Base-by-base conservation (phyloP, 2,329 filamentous ascomycete species). In the Colletotrichum kahawae region DNA sequence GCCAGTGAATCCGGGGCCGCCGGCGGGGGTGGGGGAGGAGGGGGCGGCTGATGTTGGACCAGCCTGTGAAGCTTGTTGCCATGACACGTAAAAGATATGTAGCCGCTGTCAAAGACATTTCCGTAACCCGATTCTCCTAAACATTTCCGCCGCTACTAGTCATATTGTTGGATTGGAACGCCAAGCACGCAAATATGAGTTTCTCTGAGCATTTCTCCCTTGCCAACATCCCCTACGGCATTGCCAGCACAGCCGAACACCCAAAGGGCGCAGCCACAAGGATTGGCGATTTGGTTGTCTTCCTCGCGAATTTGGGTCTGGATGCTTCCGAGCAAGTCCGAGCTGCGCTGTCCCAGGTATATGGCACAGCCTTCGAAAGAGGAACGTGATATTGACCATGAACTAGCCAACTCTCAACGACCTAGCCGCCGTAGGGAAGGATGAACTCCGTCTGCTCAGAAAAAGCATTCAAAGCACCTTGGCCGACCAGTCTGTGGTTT, bases 191-290 rank as follows among this genome's bases (percentile, higher is more conserved):
- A n/a, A 59, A 24, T 6, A 75, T 75, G 72, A 68, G 63, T 10
- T 57, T 72, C 21, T 72, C 91, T 73, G 88, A 82, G n/a, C 87
- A 89, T 76, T 91, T 91, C 77, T 89, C 88, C 0, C 79, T 88
- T 54, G 80, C 83, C 24, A 91, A 91, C 74, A 87, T 91, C 51
- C 89, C 89, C 0, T 91, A 88, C 65, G 88, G 89, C 12, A 85
- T 91, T 14, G 88, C 86, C 29, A 89, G 87, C 1, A 86, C 84
- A 1, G 57, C 74, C 9, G 74, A 75, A 0, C 85, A 87, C 69
- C 69, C 80, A 0, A 74, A 75, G 5, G 85, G 87, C 72, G 86
- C 85, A 59, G 90, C 84, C 1, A 92, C 90, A 1, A 85, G 90
- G 51, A 81, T 91, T 13, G 81, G 84, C 12, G 85, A 91, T 67